Conservation (phyloP, 176 grass and related monocot genomes). For the Aegilops speltoides region DNA sequence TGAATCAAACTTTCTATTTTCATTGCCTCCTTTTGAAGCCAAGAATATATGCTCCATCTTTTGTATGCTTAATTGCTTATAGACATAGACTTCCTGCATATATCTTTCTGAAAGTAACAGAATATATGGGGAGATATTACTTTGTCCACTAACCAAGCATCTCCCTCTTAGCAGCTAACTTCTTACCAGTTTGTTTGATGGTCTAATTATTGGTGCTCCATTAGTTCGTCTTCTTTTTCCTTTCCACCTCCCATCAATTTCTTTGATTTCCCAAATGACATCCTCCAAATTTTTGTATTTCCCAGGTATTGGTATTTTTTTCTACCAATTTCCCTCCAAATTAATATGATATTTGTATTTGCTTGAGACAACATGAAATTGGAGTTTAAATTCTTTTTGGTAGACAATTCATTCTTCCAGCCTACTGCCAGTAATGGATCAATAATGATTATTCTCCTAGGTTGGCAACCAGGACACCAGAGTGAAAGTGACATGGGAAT, state of each 20-base stretch:
- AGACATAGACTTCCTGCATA: not conserved
- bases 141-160: slow-evolving; percentile 20
- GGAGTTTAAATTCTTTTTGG: not conserved
- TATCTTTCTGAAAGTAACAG: slow-evolving; percentile 33
- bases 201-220: not conserved
- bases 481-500: not conserved
- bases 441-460: not conserved
- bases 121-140: slow-evolving; percentile 27
- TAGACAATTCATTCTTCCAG: not conserved
- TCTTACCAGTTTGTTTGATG: not conserved
- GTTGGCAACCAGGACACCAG: not conserved
- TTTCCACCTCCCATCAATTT: not conserved
- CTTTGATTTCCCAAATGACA: not conserved
- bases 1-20: slow-evolving; percentile 1
- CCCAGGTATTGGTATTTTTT: not conserved
- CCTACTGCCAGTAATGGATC: not conserved
- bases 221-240: not conserved
- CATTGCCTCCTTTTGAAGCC: slow-evolving; percentile 19
- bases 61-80: not conserved
- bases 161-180: slow-evolving; percentile 9
- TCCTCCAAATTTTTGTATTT: not conserved
- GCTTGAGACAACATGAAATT: not conserved
- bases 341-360: not conserved
- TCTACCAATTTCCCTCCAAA: not conserved
- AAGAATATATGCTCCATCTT: slow-evolving; percentile 36